These are phyloP conservation scores for Ceratocystis diversiconidia DNA, from an alignment of 2,329 filamentous ascomycete species.

Conservation along the genomic window DNA sequence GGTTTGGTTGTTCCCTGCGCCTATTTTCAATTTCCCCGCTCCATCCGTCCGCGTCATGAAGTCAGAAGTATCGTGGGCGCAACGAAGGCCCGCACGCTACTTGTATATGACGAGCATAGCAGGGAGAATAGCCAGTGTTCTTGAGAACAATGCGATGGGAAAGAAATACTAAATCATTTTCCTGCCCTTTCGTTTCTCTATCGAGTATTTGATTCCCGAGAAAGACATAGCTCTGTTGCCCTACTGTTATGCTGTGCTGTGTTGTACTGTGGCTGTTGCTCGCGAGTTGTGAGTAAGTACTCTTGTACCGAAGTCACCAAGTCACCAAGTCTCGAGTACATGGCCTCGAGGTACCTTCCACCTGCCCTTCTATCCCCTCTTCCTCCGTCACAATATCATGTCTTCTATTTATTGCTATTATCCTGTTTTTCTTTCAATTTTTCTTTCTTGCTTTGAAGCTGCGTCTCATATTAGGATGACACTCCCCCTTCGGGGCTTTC, in stretches of 20 bases:
- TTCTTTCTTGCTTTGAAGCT: too few species aligned
- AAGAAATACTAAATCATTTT: background rate
- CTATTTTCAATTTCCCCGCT: background rate
- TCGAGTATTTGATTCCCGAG: background rate
- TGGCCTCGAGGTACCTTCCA: background rate
- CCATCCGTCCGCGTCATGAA: background rate
- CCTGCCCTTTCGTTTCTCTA: background rate
- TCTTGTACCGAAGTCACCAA: slow-evolving; percentile 2
- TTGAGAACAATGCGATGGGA: background rate
- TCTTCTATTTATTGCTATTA: background rate
- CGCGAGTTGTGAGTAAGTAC: background rate
- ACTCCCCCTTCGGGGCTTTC: background rate
- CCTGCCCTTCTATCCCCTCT: background rate
- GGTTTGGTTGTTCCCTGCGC: background rate
- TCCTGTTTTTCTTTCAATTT: background rate
- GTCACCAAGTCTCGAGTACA: slow-evolving; percentile 6
- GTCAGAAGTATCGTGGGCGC: background rate
- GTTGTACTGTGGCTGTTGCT: background rate
- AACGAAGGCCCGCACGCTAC: background rate
- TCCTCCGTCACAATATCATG: background rate
- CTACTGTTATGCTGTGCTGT: background rate
- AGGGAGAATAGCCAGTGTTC: background rate
- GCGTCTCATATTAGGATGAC: background rate
- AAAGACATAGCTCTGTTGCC: background rate
- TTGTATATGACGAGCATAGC: background rate